Percentiles rank a stretch among this genome's conserved stretches.
Evolutionary conservation across 257 asterid species (phyloP).

Genomic region (Solanum neorickii): DNA sequence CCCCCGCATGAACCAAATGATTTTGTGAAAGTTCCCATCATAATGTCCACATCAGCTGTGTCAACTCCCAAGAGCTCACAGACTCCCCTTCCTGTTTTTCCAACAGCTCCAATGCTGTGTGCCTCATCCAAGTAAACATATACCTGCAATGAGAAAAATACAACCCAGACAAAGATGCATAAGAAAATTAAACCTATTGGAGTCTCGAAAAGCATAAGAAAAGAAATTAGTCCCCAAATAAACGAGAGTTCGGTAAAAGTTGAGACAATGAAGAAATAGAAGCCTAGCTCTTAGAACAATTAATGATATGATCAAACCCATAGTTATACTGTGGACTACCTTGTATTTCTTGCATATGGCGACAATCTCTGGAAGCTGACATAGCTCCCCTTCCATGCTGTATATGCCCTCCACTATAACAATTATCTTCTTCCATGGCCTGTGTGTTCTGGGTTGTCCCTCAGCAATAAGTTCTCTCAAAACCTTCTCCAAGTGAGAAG

Average conservation of each 20-base stretch:
- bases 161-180: not conserved
- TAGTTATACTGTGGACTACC: conserved; percentile 23
- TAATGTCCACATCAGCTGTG: conserved; percentile 83
- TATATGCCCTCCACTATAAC: conserved; percentile 98
- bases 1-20: conserved; percentile 99
- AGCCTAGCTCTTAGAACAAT: not conserved
- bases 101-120: conserved; percentile 98
- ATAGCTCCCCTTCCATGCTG: conserved; percentile 99
- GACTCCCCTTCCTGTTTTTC: conserved; percentile 94
- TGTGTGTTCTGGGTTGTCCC: conserved; percentile 94
- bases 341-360: conserved; percentile 93
- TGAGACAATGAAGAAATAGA: not conserved
- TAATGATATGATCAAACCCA: not conserved
- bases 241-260: not conserved
- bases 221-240: not conserved
- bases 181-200: not conserved
- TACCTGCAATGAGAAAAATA: conserved; percentile 35
- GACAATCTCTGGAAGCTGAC: conserved; percentile 95
- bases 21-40: conserved; percentile 99
- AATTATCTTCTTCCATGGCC: conserved; percentile 96
- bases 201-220: not conserved
- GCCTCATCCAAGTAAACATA: conserved; percentile 96
- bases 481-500: conserved; percentile 86
- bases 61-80: conserved; percentile 97
- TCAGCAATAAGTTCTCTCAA: conserved; percentile 85